Conservation (phyloP, 73 alveolate species). For the Durusdinium trenchii region DNA sequence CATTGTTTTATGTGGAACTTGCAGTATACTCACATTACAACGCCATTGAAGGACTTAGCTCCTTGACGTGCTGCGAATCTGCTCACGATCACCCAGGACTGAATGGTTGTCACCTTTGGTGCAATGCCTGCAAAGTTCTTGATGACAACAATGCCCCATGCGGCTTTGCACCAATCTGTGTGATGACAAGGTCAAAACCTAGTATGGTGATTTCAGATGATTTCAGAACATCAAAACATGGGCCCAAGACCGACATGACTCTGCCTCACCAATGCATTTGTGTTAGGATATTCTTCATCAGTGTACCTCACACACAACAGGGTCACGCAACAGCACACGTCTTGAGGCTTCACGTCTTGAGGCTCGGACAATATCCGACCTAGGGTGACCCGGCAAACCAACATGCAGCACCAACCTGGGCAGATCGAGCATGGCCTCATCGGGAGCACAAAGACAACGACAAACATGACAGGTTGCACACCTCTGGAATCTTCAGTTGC, state of each 20-base stretch:
- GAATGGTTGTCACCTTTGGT: slow-evolving; percentile 63
- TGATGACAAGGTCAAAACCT: too few species aligned
- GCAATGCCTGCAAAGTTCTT: slow-evolving; percentile 16
- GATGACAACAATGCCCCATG: neutral
- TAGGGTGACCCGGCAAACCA: slow-evolving; percentile 38
- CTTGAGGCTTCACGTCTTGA: neutral
- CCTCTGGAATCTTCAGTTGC: slow-evolving; percentile 81
- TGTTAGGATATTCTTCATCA: slow-evolving; percentile 74
- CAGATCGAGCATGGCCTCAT: neutral
- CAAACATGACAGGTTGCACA: neutral
- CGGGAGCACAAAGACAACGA: too few species aligned
- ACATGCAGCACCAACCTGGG: slow-evolving; percentile 54
- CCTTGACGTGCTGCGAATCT: slow-evolving; percentile 79
- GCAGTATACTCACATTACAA: neutral
- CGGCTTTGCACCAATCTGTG: too few species aligned
- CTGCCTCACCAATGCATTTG: slow-evolving; percentile 34
- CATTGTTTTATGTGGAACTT: neutral
- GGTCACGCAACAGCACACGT: neutral
- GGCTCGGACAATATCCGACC: neutral
- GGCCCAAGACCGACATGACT: too few species aligned
- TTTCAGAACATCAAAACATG: too few species aligned
- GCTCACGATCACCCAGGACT: slow-evolving; percentile 70
- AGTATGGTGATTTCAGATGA: too few species aligned
- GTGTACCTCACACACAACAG: slow-evolving; percentile 23
- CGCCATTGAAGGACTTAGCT: neutral